These are phyloP conservation scores for Lathyrus tuberosus DNA, from an alignment of 306 rosid genomes.

Conservation along the genomic window DNA sequence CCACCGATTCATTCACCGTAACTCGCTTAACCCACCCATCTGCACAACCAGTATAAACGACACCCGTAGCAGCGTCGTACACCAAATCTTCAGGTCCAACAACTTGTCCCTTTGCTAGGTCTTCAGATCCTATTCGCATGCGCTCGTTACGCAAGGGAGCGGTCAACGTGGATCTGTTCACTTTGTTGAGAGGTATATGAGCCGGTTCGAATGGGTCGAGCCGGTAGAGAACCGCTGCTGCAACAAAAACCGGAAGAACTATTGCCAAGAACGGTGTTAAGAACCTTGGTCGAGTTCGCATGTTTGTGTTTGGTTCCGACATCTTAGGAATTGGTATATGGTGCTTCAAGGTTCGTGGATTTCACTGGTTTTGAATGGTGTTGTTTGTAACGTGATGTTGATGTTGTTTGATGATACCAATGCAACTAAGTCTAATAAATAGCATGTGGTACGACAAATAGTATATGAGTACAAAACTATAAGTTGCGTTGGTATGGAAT, in stretches of 20 bases:
- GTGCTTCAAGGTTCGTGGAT: too few relatives aligned
- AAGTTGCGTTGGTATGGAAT: too few relatives aligned
- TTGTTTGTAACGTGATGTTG: too few relatives aligned
- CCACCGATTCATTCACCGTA: slow-evolving; percentile 48
- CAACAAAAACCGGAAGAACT: slow-evolving; percentile 32
- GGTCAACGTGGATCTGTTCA: slow-evolving; percentile 16
- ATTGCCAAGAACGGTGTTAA: neutral
- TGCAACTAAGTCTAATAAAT: too few relatives aligned
- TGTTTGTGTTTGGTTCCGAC: neutral
- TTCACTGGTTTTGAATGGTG: too few relatives aligned
- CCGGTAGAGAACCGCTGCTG: slow-evolving; percentile 41
- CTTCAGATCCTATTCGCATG: slow-evolving; percentile 47
- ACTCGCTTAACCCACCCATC: slow-evolving; percentile 83
- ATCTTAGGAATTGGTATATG: neutral
- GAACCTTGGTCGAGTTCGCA: neutral
- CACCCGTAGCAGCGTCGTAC: slow-evolving; percentile 45
- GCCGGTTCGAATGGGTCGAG: slow-evolving; percentile 58
- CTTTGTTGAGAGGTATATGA: slow-evolving; percentile 38
- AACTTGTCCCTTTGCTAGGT: slow-evolving; percentile 45
- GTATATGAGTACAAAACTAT: too few relatives aligned
- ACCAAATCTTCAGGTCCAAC: slow-evolving; percentile 57
- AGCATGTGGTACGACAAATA: too few relatives aligned
- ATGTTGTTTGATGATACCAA: too few relatives aligned
- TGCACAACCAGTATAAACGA: slow-evolving; percentile 66
- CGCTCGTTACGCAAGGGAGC: slow-evolving; percentile 40